Percentiles rank a stretch among this genome's conserved stretches.
Conservation (phyloP, 208 protist species). For the Wallacemonas sp. region DNA sequence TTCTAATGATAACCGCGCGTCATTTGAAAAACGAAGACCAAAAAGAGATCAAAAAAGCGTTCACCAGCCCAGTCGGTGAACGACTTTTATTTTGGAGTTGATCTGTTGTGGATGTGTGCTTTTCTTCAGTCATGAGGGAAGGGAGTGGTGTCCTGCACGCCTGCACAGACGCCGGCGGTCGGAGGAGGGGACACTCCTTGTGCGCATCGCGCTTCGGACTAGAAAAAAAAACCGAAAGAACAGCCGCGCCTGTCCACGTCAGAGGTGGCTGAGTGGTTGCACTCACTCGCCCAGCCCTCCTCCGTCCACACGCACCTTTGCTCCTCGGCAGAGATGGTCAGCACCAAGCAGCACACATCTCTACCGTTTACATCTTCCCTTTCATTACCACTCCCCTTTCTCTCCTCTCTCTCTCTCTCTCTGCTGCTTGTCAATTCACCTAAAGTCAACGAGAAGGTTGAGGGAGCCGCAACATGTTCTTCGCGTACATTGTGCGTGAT, state of each 20-base stretch:
- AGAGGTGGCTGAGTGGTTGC: no score
- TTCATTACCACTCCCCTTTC: background rate
- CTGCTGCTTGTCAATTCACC: conserved; percentile 10
- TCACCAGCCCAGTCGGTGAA: background rate
- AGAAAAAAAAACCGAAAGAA: conserved; percentile 9
- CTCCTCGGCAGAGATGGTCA: no score
- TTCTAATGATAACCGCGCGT: conserved; percentile 5
- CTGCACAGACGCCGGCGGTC: no score
- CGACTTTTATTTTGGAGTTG: background rate
- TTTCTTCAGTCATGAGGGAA: no score
- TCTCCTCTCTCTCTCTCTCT: conserved; percentile 12
- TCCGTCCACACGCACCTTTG: no score
- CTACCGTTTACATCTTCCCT: background rate
- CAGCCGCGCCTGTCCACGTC: no score
- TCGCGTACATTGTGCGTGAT: conserved; percentile 66
- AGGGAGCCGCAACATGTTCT: conserved; percentile 38
- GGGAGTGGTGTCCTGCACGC: no score
- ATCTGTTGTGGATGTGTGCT: no score
- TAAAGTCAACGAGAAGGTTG: background rate
- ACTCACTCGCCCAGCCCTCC: no score
- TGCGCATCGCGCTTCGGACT: no score
- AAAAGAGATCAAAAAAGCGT: conserved; percentile 10
- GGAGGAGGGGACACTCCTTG: no score
- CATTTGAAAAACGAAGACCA: conserved; percentile 8
- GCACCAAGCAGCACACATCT: no score